Evolutionary conservation across 2,329 filamentous ascomycete species (phyloP).

Genomic region (Sarocladium kiliense): DNA sequence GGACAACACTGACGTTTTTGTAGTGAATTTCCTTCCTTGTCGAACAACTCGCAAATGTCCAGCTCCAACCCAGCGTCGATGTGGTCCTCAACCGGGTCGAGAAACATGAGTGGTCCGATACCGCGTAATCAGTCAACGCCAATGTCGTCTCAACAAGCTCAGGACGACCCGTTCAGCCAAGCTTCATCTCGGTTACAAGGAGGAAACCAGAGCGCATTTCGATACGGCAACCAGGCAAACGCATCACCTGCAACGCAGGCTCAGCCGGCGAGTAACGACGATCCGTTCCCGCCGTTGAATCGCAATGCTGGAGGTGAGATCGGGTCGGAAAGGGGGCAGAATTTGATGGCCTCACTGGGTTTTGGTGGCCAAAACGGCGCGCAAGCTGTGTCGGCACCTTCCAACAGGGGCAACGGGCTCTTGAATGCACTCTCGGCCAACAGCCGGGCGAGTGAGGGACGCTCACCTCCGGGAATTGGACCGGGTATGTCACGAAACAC

Average conservation of each 20-base stretch:
- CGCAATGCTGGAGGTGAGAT: constrained; percentile 53
- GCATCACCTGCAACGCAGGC: constrained; percentile 37
- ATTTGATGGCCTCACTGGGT: constrained; percentile 47
- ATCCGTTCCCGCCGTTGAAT: constrained; percentile 60
- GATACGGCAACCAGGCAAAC: constrained; percentile 46
- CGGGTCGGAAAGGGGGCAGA: constrained; percentile 47
- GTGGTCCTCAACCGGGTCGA: constrained; percentile 47
- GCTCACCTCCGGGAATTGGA: constrained; percentile 41
- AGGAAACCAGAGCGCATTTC: constrained; percentile 43
- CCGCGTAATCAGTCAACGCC: constrained; percentile 49
- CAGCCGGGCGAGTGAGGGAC: constrained; percentile 41
- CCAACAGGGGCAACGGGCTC: constrained; percentile 53
- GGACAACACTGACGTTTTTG: background rate
- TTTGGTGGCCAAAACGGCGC: constrained; percentile 44
- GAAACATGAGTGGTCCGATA: constrained; percentile 42
- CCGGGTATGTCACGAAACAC: constrained; percentile 25
- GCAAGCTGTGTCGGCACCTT: constrained; percentile 27
- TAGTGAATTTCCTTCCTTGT: constrained; percentile 63
- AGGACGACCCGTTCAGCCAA: constrained; percentile 40
- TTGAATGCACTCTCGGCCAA: constrained; percentile 60
- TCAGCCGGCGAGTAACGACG: constrained; percentile 40
- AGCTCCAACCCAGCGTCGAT: constrained; percentile 44
- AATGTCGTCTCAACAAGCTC: constrained; percentile 43
- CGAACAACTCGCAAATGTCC: constrained; percentile 52
- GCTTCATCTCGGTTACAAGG: constrained; percentile 33